A percentile compares a stretch with the other conserved stretches of the same genome.
Evolutionary conservation across 495 filamentous ascomycete genomes (phyloP).

Genomic region (Pyrenopolyporus hunteri): DNA sequence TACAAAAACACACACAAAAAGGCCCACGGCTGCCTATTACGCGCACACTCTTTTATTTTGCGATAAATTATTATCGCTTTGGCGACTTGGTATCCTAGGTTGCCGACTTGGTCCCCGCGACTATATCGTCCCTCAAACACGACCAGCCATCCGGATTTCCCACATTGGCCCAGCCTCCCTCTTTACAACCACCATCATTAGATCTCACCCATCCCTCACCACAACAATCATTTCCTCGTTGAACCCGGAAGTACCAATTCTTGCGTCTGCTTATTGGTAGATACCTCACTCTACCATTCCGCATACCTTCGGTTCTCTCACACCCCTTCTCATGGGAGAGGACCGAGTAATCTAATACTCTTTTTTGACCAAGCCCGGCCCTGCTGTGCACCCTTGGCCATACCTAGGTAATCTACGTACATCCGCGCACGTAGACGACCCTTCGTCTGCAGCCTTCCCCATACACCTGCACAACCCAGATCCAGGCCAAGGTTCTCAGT

Average conservation of each 20-base stretch:
- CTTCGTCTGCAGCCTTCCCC: conserved; percentile 1
- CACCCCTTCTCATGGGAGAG: not conserved
- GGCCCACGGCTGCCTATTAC: no score
- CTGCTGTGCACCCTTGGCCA: conserved; percentile 11
- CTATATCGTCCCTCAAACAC: conserved; percentile 3
- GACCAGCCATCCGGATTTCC: conserved; percentile 37
- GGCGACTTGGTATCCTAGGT: not conserved
- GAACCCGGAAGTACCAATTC: conserved; percentile 16
- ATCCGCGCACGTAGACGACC: conserved; percentile 6
- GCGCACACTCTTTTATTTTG: no score
- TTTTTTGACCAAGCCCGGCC: not conserved
- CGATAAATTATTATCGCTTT: not conserved
- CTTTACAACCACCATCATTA: conserved; percentile 28
- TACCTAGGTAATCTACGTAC: conserved; percentile 2
- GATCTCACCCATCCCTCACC: conserved; percentile 2
- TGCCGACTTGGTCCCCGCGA: conserved; percentile 3
- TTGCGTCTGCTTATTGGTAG: conserved; percentile 10
- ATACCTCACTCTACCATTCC: conserved; percentile 14
- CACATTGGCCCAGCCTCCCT: conserved; percentile 33
- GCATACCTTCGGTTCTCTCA: not conserved
- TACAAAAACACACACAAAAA: no score
- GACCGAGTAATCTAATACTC: not conserved
- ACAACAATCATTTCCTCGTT: conserved; percentile 8
- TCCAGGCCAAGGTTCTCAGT: conserved; percentile 8
- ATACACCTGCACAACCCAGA: conserved; percentile 3